phyloP scores from a whole-genome alignment of 371 early-diverging fungal species.

The Mucor lusitanicus region DNA sequence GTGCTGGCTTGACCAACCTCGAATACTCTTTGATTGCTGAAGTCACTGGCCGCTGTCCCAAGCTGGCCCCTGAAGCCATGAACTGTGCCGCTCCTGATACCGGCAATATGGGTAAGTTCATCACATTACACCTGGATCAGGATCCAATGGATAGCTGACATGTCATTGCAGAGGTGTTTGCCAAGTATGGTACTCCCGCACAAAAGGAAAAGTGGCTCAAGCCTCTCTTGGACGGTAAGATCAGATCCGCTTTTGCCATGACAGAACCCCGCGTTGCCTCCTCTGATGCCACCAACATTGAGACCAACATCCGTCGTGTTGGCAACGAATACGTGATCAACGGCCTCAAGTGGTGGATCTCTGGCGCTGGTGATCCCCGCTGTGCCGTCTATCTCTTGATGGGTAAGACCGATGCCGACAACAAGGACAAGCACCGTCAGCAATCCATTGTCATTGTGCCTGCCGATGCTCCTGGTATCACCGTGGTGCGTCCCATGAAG shows the following conservation, averaged over 20 bases:
- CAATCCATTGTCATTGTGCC: conserved; percentile 93
- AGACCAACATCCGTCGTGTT: conserved; percentile 72
- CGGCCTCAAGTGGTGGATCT: conserved; percentile 97
- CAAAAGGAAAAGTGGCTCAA: conserved; percentile 88
- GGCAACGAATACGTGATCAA: conserved; percentile 82
- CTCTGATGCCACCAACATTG: conserved; percentile 96
- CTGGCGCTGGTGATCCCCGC: conserved; percentile 91
- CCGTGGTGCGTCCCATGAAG: conserved; percentile 80
- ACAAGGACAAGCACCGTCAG: conserved; percentile 76
- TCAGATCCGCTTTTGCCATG: conserved; percentile 98
- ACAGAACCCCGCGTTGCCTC: conserved; percentile 93
- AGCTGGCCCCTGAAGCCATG: conserved; percentile 83
- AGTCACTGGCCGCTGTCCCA: conserved; percentile 79
- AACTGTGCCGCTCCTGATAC: conserved; percentile 98
- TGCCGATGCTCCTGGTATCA: conserved; percentile 84
- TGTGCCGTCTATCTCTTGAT: conserved; percentile 83
- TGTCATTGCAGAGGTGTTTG: conserved; percentile 77
- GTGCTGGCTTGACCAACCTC: conserved; percentile 90
- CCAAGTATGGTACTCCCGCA: conserved; percentile 86
- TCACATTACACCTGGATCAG: background rate
- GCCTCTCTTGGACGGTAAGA: conserved; percentile 87
- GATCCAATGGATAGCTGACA: background rate
- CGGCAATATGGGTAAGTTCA: conserved; percentile 85
- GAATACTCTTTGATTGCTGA: conserved; percentile 94
- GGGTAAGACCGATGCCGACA: conserved; percentile 82